A percentile compares a stretch with the other conserved stretches of the same genome.
phyloP scores from a whole-genome alignment of 495 filamentous ascomycete species.

The Penicillium dipodomyicola region DNA sequence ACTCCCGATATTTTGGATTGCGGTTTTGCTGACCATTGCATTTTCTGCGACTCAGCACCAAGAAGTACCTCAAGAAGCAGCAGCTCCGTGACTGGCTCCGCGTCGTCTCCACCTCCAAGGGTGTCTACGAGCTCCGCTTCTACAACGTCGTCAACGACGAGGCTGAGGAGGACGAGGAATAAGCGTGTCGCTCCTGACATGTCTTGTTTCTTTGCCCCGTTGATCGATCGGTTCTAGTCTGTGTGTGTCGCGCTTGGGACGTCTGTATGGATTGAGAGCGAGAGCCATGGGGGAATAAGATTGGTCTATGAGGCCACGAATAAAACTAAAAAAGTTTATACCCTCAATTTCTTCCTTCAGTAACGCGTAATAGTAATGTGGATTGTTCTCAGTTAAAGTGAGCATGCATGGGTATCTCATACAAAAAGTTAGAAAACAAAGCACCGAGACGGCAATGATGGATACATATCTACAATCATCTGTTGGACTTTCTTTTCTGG shows the following conservation, averaged over 20 bases:
- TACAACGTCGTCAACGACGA: slow-evolving; percentile 99
- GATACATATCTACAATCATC: background rate
- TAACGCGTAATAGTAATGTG: background rate
- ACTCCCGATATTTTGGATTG: background rate
- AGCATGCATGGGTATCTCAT: background rate
- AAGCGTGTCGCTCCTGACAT: slow-evolving; percentile 42
- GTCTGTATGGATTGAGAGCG: slow-evolving; percentile 12
- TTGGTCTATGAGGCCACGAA: slow-evolving; percentile 28
- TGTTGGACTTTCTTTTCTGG: background rate
- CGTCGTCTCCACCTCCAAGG: slow-evolving; percentile 93
- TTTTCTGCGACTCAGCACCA: slow-evolving; percentile 62
- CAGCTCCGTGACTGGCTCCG: slow-evolving; percentile 99
- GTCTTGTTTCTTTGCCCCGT: slow-evolving; percentile 13
- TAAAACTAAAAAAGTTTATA: slow-evolving; percentile 34
- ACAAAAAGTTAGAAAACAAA: background rate
- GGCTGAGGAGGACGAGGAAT: slow-evolving; percentile 96
- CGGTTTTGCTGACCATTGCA: slow-evolving; percentile 11
- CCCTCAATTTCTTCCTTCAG: slow-evolving; percentile 9
- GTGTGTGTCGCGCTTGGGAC: slow-evolving; percentile 15
- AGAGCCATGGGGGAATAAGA: slow-evolving; percentile 26
- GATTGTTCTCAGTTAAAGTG: background rate
- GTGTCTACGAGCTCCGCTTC: slow-evolving; percentile 99
- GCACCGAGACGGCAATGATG: background rate
- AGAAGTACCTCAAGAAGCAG: slow-evolving; percentile 99
- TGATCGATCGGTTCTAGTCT: slow-evolving; percentile 21